Base-by-base conservation (phyloP, 106 monocot species). In the Agapanthus africanus region DNA sequence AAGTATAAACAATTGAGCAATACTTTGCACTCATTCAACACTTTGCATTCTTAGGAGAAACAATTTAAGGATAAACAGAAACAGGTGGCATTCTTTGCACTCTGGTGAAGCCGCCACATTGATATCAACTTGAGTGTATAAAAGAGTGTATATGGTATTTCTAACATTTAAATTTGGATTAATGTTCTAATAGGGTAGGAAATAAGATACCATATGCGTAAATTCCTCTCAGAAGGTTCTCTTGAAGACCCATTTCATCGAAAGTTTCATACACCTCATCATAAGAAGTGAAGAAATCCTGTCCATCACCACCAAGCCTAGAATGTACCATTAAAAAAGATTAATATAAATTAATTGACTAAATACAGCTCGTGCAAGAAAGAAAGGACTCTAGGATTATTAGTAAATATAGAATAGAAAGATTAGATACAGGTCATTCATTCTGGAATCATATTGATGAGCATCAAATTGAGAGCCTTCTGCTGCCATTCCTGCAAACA, bases 171-270 rank as follows among this genome's bases (percentile, higher is more conserved):
- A n/a, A n/a, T n/a, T n/a, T n/a, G 52, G 23, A 23, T 1, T 52
- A 23, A 36, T 37, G n/a, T 63, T 21, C 19, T 37, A 5, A 21
- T 36, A 13, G 31, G 38, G 31, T 16, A 42, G 23, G 11, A 30
- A 67, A 0, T 4, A 26, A 4, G 44, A 16, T 63, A 77, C 77
- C 77, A 71, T 77, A 77, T 40, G 71, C 77, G 66, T 77, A 77
- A 66, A 77, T 77, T 37, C 77, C 77, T 71, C 77, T 64, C 37
- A 77, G 52, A 28, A 77, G 59, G 52, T 77, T 77, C 23, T 77
- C 76, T 30, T 77, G 76, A 63, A 77, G 77, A 63, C 77, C 77
- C 77, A 77, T 77, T 14, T 63, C 33, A 69, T 77, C 77, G 66
- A 74, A 74, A 66, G 25, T 66, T 36, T 74, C 73, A 74, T 66